Evolutionary conservation across 2,329 filamentous ascomycete species (phyloP).

Genomic region (Cercospora sp.): DNA sequence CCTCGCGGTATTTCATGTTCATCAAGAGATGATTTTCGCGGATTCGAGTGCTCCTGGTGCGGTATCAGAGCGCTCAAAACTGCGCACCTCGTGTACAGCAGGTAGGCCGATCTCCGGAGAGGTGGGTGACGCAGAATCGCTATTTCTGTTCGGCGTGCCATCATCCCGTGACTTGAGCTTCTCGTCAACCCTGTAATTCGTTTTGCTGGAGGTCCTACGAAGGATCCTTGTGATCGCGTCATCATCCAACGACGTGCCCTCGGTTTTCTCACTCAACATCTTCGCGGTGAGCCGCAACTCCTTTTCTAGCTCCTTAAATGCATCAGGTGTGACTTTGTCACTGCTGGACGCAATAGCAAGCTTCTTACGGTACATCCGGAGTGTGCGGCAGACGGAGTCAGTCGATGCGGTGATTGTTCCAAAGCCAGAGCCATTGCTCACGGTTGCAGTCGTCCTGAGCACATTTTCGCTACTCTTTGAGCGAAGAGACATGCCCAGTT

Average conservation of each 20-base stretch:
- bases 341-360: slow-evolving; percentile 47
- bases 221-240: slow-evolving; percentile 62
- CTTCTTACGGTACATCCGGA: slow-evolving; percentile 61
- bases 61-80: slow-evolving; percentile 21
- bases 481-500: slow-evolving; percentile 51
- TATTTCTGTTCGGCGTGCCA: slow-evolving; percentile 28
- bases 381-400: slow-evolving; percentile 58
- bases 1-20: neutral
- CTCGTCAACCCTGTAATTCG: slow-evolving; percentile 64
- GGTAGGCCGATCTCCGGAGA: slow-evolving; percentile 6
- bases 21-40: slow-evolving; percentile 1
- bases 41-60: slow-evolving; percentile 23
- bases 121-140: slow-evolving; percentile 11
- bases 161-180: slow-evolving; percentile 56
- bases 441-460: slow-evolving; percentile 24
- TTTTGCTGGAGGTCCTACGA: neutral
- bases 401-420: slow-evolving; percentile 54
- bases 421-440: slow-evolving; percentile 43
- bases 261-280: slow-evolving; percentile 46
- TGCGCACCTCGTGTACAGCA: slow-evolving; percentile 1
- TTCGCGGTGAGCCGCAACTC: slow-evolving; percentile 55
- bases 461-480: slow-evolving; percentile 45
- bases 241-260: slow-evolving; percentile 45
- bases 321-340: slow-evolving; percentile 48
- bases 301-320: slow-evolving; percentile 56